These are phyloP conservation scores for Neoboletus magnificus DNA, from an alignment of 768 basidiomycete species.

Conservation along the genomic window DNA sequence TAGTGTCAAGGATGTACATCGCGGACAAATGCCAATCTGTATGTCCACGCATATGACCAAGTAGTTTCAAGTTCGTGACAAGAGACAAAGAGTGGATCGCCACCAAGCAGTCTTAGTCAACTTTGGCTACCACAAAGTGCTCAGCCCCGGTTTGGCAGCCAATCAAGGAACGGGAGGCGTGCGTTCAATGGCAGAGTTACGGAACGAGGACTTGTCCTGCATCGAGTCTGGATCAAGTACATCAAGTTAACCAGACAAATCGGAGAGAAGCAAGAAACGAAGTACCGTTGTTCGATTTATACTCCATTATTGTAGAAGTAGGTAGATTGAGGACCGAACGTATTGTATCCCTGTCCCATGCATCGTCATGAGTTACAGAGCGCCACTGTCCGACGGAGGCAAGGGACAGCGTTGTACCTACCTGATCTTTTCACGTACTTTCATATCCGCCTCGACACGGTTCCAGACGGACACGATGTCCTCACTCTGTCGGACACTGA, in stretches of 20 bases:
- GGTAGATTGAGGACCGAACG: constrained; percentile 74
- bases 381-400: constrained; percentile 13
- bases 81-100: background rate
- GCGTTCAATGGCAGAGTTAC: constrained; percentile 58
- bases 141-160: background rate
- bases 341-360: constrained; percentile 65
- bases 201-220: constrained; percentile 85
- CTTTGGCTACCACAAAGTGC: background rate
- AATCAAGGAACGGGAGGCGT: constrained; percentile 27
- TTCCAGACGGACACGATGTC: constrained; percentile 96
- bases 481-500: constrained; percentile 90
- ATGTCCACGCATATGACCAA: background rate
- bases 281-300: constrained; percentile 87
- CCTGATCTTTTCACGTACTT: constrained; percentile 79
- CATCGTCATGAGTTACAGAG: constrained; percentile 3
- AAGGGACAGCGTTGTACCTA: constrained; percentile 40
- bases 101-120: background rate
- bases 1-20: constrained; percentile 16
- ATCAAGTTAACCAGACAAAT: background rate
- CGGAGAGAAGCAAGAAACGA: background rate
- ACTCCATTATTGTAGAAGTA: constrained; percentile 81
- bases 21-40: constrained; percentile 3
- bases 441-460: constrained; percentile 70
- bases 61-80: background rate
- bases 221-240: constrained; percentile 61